Base-by-base conservation (phyloP, 768 basidiomycete genomes). In the Tulasnella sp. region DNA sequence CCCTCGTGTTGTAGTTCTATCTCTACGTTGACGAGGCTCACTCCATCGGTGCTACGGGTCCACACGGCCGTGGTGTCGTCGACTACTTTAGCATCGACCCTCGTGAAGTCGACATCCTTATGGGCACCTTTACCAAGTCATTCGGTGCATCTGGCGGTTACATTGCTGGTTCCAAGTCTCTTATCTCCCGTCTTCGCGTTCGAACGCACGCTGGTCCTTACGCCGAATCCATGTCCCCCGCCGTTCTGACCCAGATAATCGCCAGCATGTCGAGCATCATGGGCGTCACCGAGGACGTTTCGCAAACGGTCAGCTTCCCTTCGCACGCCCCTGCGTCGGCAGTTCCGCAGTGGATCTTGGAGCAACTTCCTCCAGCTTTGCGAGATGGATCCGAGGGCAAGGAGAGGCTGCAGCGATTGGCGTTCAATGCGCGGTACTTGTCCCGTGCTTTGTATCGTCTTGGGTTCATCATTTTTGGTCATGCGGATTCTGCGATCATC, bases 61-160 rank as follows among this genome's bases (percentile, higher is more conserved):
- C 96, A 6, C 88, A 92, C 79, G 97, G 97, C 7, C 94, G 97
- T 45, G 97, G 97, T 76, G 92, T 99, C 11, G 89, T 91, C 72
- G 96, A 99, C 82, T 99, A 97, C 85, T 99, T 97, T 82, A 89
- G 89, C 69, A 85, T 99, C 76, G 85, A 92, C 79, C 95, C 97
- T 14, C 86, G 87, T 2, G 86, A 86, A 9, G 88, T 99, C 78
- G 97, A 99, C 81, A 87, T 99, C 78, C 89, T 97, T 78, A 99
- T 99, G 97, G 97, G 97, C 70, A 99, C 97, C 0, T 97, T 99
- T 83, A 99, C 97, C 34, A 94, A 94, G 83, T 94, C 93, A 0
- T 96, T 96, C 80, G 94, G 94, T 75, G 93, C 95, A 0, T 92
- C 96, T 0, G 97, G 97, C 67, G 97, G 97, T 3, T 99, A 99